Conservation (phyloP, 352 stramenopile genomes). For the Globisporangium barbulae region DNA sequence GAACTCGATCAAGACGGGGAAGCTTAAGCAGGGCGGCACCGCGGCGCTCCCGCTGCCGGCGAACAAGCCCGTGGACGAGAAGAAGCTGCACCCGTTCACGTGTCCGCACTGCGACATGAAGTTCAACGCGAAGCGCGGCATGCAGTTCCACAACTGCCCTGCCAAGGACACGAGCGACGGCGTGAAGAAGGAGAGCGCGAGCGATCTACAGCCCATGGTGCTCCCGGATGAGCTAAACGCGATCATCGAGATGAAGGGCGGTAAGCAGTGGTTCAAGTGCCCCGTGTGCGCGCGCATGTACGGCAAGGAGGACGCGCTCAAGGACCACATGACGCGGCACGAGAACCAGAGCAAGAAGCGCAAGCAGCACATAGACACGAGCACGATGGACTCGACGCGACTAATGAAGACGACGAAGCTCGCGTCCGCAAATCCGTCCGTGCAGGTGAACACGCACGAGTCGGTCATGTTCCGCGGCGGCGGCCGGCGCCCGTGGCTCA, state of each 20-base stretch:
- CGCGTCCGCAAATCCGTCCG: conserved; percentile 80
- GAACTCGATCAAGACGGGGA: conserved; percentile 66
- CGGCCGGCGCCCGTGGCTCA: conserved; percentile 73
- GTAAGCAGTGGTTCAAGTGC: conserved; percentile 87
- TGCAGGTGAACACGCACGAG: conserved; percentile 88
- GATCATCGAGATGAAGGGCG: conserved; percentile 75
- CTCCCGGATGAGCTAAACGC: conserved; percentile 57
- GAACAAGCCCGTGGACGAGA: conserved; percentile 85
- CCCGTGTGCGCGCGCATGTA: conserved; percentile 78
- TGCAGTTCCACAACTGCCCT: conserved; percentile 86
- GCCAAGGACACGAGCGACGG: conserved; percentile 40
- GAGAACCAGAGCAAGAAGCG: conserved; percentile 86
- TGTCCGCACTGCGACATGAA: conserved; percentile 81
- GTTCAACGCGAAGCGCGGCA: conserved; percentile 79
- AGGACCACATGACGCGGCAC: conserved; percentile 81
- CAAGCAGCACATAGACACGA: conserved; percentile 83
- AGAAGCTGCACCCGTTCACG: conserved; percentile 84
- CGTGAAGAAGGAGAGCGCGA: conserved; percentile 19
- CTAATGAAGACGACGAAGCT: conserved; percentile 77
- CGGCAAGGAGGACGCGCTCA: conserved; percentile 64
- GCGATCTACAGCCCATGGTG: conserved; percentile 61
- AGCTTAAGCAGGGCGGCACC: conserved; percentile 48
- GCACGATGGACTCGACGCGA: conserved; percentile 74
- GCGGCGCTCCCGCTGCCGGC: conserved; percentile 41
- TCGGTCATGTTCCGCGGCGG: conserved; percentile 78